These are phyloP conservation scores for Ensete ventricosum DNA, from an alignment of 176 grass and related monocot genomes.

Conservation along the genomic window DNA sequence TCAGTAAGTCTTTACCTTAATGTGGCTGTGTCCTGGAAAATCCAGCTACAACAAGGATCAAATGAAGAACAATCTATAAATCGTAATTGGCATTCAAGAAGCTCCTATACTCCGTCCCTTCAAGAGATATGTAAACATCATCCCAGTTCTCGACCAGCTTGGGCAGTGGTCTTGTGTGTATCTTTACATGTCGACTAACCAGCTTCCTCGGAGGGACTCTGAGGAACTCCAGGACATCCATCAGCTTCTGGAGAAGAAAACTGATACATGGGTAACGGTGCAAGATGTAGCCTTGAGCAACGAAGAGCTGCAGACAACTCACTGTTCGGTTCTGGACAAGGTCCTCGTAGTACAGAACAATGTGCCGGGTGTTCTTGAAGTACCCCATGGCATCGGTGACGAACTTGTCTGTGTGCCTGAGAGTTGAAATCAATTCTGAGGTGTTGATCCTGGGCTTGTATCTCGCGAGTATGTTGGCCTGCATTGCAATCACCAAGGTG, in stretches of 20 bases:
- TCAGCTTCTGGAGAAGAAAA: slow-evolving; percentile 53
- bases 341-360: slow-evolving; percentile 86
- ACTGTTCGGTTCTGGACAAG: slow-evolving; percentile 54
- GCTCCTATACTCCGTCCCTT: slow-evolving; percentile 49
- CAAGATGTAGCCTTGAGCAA: too few relatives aligned
- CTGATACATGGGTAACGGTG: background rate
- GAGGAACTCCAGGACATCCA: slow-evolving; percentile 77
- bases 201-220: slow-evolving; percentile 55
- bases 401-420: slow-evolving; percentile 43
- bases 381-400: slow-evolving; percentile 42
- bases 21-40: too few relatives aligned
- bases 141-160: slow-evolving; percentile 74
- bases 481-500: background rate
- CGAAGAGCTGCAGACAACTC: slow-evolving; percentile 17
- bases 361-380: slow-evolving; percentile 60
- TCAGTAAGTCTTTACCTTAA: too few relatives aligned
- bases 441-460: slow-evolving; percentile 68
- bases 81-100: slow-evolving; percentile 45
- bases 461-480: slow-evolving; percentile 74
- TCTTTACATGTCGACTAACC: slow-evolving; percentile 74
- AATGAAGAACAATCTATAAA: slow-evolving; percentile 21
- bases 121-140: slow-evolving; percentile 54
- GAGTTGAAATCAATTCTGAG: slow-evolving; percentile 41
- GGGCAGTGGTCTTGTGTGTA: slow-evolving; percentile 56
- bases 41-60: too few relatives aligned